phyloP scores from a whole-genome alignment of 1,139 yeast species.

The Kluyveromyces sp. region DNA sequence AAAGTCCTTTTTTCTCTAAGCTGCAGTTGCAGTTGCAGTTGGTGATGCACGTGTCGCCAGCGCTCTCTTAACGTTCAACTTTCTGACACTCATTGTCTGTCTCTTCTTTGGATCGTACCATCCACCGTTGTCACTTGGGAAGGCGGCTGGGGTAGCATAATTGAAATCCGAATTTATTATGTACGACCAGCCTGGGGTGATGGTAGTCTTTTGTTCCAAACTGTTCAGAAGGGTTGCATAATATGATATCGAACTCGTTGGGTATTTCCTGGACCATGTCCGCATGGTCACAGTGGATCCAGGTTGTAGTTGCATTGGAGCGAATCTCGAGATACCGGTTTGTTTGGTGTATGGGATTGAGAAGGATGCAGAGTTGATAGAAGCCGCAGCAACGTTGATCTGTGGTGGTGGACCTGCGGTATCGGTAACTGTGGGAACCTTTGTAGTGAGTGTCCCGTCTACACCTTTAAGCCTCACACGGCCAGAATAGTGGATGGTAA shows the following conservation, averaged over 20 bases:
- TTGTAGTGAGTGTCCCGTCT: slow-evolving; percentile 45
- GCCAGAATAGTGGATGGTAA: slow-evolving; percentile 58
- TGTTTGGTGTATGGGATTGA: slow-evolving; percentile 62
- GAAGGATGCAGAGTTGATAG: slow-evolving; percentile 28
- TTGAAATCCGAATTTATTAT: slow-evolving; percentile 54
- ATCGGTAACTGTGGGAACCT: slow-evolving; percentile 14
- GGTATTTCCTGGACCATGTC: slow-evolving; percentile 53
- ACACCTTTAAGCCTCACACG: slow-evolving; percentile 60
- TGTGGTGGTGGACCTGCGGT: slow-evolving; percentile 34
- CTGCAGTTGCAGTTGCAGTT: background rate
- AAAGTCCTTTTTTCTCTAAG: background rate
- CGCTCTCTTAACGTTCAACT: slow-evolving; percentile 9
- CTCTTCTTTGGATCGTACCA: slow-evolving; percentile 35
- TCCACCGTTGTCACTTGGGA: slow-evolving; percentile 46
- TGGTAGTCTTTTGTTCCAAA: slow-evolving; percentile 49
- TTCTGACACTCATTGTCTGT: slow-evolving; percentile 30
- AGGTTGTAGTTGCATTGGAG: slow-evolving; percentile 91
- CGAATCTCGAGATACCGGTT: slow-evolving; percentile 67
- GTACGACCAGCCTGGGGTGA: slow-evolving; percentile 81
- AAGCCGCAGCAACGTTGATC: slow-evolving; percentile 31
- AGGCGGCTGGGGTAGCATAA: slow-evolving; percentile 55
- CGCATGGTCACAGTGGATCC: slow-evolving; percentile 58
- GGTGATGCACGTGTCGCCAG: too few relatives aligned
- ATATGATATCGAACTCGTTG: slow-evolving; percentile 61
- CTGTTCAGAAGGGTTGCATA: slow-evolving; percentile 37